Evolutionary conservation across 2,329 filamentous ascomycete genomes (phyloP).

Genomic region (Blastomyces percursus): DNA sequence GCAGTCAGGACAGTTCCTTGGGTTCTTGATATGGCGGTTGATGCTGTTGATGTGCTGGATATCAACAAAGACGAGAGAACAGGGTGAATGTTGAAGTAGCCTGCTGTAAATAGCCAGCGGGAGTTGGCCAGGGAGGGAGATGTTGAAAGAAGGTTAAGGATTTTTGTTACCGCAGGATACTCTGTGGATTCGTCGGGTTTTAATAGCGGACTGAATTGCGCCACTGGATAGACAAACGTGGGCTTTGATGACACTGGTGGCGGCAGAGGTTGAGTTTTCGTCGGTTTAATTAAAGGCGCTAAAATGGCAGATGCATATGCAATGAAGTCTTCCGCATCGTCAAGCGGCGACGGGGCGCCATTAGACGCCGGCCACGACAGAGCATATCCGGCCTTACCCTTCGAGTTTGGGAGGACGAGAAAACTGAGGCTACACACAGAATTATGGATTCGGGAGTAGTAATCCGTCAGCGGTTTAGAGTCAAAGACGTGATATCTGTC

Average conservation of each 20-base stretch:
- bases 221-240: constrained; percentile 73
- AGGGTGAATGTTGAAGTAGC: constrained; percentile 95
- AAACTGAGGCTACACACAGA: constrained; percentile 75
- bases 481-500: constrained; percentile 90
- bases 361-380: constrained; percentile 67
- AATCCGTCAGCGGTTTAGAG: constrained; percentile 66
- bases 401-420: constrained; percentile 51
- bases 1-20: constrained; percentile 81
- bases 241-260: constrained; percentile 37
- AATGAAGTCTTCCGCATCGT: constrained; percentile 59
- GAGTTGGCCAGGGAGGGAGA: constrained; percentile 53
- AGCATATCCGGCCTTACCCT: constrained; percentile 39
- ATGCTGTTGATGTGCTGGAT: constrained; percentile 45
- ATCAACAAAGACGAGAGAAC: constrained; percentile 71
- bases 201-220: constrained; percentile 79
- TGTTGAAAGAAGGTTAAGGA: constrained; percentile 57
- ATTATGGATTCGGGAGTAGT: constrained; percentile 68
- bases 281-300: constrained; percentile 52
- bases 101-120: constrained; percentile 92
- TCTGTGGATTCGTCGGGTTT: constrained; percentile 75
- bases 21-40: constrained; percentile 23
- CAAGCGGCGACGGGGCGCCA: constrained; percentile 61
- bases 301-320: constrained; percentile 56
- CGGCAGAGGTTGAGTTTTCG: constrained; percentile 23
- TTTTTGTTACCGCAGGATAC: constrained; percentile 63